phyloP scores from a whole-genome alignment of 1,284 basidiomycete species.

The Ceratobasidium sp. region DNA sequence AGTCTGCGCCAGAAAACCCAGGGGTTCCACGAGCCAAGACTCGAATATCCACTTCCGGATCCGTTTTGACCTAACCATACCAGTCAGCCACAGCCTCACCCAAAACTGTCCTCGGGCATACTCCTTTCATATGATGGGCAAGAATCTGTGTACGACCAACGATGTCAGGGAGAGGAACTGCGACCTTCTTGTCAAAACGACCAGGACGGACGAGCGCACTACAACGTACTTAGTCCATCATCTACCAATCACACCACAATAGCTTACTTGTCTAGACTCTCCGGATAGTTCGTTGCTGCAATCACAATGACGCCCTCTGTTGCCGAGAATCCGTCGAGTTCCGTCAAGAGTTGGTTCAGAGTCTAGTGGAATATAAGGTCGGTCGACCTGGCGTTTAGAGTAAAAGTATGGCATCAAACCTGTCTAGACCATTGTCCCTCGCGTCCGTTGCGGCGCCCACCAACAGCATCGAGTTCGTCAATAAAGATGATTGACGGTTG shows the following conservation, averaged over 20 bases:
- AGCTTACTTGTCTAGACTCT: slow-evolving; percentile 83
- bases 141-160: slow-evolving; percentile 84
- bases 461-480: slow-evolving; percentile 91
- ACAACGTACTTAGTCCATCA: slow-evolving; percentile 32
- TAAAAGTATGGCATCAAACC: slow-evolving; percentile 39
- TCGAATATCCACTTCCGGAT: slow-evolving; percentile 76
- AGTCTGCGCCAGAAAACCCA: slow-evolving; percentile 90
- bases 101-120: slow-evolving; percentile 51
- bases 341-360: slow-evolving; percentile 91
- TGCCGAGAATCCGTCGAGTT: slow-evolving; percentile 94
- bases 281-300: slow-evolving; percentile 94
- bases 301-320: slow-evolving; percentile 89
- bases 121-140: slow-evolving; percentile 85
- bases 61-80: neutral
- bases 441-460: slow-evolving; percentile 87
- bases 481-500: slow-evolving; percentile 96
- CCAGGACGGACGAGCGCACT: slow-evolving; percentile 93
- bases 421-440: slow-evolving; percentile 89
- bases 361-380: slow-evolving; percentile 57
- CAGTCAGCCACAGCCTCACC: neutral
- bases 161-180: slow-evolving; percentile 89
- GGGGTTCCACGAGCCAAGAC: slow-evolving; percentile 90
- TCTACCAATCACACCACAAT: slow-evolving; percentile 36
- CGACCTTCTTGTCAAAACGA: slow-evolving; percentile 90
- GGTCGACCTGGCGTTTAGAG: neutral